Evolutionary conservation across 805 yeast genomes (phyloP).

Genomic region (Yarrowia sp.): DNA sequence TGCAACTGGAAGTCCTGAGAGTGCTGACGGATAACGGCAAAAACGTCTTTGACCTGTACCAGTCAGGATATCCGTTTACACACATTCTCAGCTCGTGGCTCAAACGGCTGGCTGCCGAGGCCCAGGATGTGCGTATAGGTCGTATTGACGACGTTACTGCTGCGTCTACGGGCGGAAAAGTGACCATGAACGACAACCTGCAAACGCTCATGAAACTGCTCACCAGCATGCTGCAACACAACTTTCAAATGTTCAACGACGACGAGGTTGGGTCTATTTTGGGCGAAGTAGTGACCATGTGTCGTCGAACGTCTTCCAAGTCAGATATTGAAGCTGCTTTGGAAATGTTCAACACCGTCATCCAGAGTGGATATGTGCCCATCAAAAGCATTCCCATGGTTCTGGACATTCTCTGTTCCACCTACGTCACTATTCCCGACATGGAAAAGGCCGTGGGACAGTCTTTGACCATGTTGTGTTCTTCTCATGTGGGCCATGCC

Average conservation of each 20-base stretch:
- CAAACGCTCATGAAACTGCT: slow-evolving; percentile 41
- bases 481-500: slow-evolving; percentile 41
- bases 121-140: slow-evolving; percentile 36
- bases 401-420: slow-evolving; percentile 48
- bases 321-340: slow-evolving; percentile 42
- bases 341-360: slow-evolving; percentile 44
- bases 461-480: slow-evolving; percentile 41
- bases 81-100: slow-evolving; percentile 41
- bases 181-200: slow-evolving; percentile 34
- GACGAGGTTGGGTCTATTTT: slow-evolving; percentile 40
- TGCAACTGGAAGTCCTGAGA: slow-evolving; percentile 48
- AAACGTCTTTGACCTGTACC: slow-evolving; percentile 50
- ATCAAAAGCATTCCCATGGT: slow-evolving; percentile 39
- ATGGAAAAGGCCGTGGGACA: slow-evolving; percentile 42
- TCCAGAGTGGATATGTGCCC: slow-evolving; percentile 50
- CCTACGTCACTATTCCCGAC: slow-evolving; percentile 40
- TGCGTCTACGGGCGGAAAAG: slow-evolving; percentile 33
- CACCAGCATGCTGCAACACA: slow-evolving; percentile 48
- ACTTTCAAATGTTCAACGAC: slow-evolving; percentile 46
- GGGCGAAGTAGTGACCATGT: slow-evolving; percentile 40
- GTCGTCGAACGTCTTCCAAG: slow-evolving; percentile 42
- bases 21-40: slow-evolving; percentile 51
- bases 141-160: slow-evolving; percentile 32
- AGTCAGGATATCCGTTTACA: slow-evolving; percentile 45
- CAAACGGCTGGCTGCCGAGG: slow-evolving; percentile 35